Evolutionary conservation across 805 yeast species (phyloP), one percentile per base, ranked within the genome.

Genomic region (Jamesozyma lodderae): DNA sequence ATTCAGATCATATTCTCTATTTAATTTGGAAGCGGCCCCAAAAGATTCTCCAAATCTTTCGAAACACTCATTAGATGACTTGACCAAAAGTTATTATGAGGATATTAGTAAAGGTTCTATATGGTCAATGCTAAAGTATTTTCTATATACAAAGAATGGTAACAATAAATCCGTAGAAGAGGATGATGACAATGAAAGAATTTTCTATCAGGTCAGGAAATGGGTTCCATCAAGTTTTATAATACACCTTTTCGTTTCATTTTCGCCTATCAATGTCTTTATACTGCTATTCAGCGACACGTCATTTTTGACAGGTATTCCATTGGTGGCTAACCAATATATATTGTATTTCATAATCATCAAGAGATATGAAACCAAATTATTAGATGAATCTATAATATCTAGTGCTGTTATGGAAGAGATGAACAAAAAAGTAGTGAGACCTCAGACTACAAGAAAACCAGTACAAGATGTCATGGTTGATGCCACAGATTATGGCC

Each of bases 191-290:
- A 60, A 63, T 31, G 26, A 31, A 10, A 15, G 31, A 21, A 61
- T 62, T 16, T 68, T 69, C 24, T 80, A 81, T 75, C 71, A 73
- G 41, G 54, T 82, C 30, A 62, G 60, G 15, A 70, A 80, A 35
- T 82, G 94, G 94, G 64, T 67, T 31, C 90, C 90, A 0, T 69
- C 80, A 0, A 66, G 66, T 44, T 77, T 79, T 52, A 68, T 68
- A 23, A 62, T 80, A 5, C 59, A 64, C 34, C 47, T 81, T 2
- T 66, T 73, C 21, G 63, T 73, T 2, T 57, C 73, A 1, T 77
- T 76, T 44, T 77, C 84, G 6, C 92, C 94, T 0, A 52, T 76
- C 8, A 70, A 68, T 34, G 45, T 74, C 7, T 37, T 68, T 3
- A 58, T 71, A n/a, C 57, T 75, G 38, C 59, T 66, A 43, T 43